A percentile compares a stretch with the other conserved stretches of the same genome.
phyloP scores from a whole-genome alignment of 169 alveolate genomes.

The Plasmodium relictum region DNA sequence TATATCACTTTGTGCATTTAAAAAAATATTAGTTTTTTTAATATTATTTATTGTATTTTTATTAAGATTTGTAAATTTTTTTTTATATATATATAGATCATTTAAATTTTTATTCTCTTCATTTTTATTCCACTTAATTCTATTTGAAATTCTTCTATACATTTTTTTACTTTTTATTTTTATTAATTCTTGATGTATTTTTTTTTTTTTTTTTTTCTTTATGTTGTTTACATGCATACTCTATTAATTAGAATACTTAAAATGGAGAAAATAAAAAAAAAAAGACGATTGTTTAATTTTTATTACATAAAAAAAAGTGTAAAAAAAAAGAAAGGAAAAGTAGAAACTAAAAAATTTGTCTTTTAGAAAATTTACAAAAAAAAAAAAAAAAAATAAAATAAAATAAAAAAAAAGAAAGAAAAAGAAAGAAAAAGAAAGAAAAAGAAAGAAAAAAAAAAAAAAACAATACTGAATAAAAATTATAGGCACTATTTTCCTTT shows the following conservation, averaged over 20 bases:
- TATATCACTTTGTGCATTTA: slow-evolving; percentile 38
- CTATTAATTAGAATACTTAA: neutral
- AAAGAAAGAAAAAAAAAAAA: too few relatives aligned
- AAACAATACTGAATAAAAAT: too few relatives aligned
- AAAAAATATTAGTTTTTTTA: slow-evolving; percentile 31
- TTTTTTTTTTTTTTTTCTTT: neutral
- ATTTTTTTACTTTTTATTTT: slow-evolving; percentile 41
- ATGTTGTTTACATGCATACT: neutral
- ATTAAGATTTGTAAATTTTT: slow-evolving; percentile 12
- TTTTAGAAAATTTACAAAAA: too few relatives aligned
- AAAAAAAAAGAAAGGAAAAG: neutral
- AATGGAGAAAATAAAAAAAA: neutral
- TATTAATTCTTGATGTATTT: neutral
- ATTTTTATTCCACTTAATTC: slow-evolving; percentile 25
- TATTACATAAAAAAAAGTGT: neutral
- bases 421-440: too few relatives aligned
- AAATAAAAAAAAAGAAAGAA: too few relatives aligned
- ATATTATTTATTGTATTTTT: slow-evolving; percentile 8
- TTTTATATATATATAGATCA: slow-evolving; percentile 30
- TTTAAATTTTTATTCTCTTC: slow-evolving; percentile 45
- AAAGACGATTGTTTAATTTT: neutral
- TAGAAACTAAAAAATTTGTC: neutral
- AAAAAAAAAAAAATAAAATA: too few relatives aligned
- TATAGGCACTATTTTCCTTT: neutral
- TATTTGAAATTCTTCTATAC: slow-evolving; percentile 31